Evolutionary conservation across 805 yeast genomes (phyloP), one percentile per base, ranked within the genome.

Genomic region (Zygosaccharomyces lentus): DNA sequence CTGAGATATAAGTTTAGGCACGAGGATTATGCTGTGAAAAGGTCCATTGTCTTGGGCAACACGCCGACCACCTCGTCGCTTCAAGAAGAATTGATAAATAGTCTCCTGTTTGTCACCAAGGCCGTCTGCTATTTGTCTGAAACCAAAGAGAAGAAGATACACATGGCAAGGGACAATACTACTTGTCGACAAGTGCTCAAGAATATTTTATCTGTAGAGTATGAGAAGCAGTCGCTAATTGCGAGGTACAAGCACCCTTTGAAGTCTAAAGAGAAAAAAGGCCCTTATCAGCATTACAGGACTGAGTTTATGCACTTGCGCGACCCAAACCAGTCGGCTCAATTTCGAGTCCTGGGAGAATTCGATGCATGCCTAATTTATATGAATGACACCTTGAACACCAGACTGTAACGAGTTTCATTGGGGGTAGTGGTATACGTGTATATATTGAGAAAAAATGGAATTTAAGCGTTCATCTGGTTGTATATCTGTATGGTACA

Each of bases 191-290:
- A 54, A 23, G 54, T 65, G 7, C 23, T 63, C 23, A 61, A 61
- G 37, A 65, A 63, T 43, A 19, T 65, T 9, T 41, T 64, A 16
- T 55, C 62, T 4, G 43, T 59, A 37, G 65, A 62, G 37, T 61
- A 47, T 44, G 57, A 61, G 19, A 62, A 57, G 29, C 37, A 49
- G 12, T 46, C 43, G 6, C 36, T 50, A 31, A 45, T 54, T 2
- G 37, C 47, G 5, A 43, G 31, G 15, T 46, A 47, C 26, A 37
- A 19, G 17, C 34, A 32, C 29, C 34, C 41, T 12, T 10, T 31
- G 23, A 38, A 38, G 12, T 24, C 13, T 10, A 31, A 16, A n/a
- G 27, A 35, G 17, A 37, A 24, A 19, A 30, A 27, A 7, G 16
- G 26, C n/a, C 25, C 43, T n/a, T 50, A 46, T 25, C 36, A 43